Base-by-base conservation (phyloP, 768 basidiomycete genomes). In the Auricularia sp. region DNA sequence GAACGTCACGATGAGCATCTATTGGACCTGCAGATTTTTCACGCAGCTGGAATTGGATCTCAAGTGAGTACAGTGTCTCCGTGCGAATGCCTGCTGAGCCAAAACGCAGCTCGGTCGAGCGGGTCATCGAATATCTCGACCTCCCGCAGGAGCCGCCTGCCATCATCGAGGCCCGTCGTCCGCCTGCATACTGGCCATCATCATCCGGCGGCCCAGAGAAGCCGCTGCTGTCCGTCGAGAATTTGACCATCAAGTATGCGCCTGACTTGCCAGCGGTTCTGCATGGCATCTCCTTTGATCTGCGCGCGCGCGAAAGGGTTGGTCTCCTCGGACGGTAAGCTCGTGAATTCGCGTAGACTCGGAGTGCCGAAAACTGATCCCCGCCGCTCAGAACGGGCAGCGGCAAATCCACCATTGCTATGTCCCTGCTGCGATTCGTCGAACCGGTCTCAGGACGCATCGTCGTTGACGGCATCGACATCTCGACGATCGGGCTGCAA, bases 401-500 rank as follows among this genome's bases (percentile, higher is more conserved):
- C 62, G 72, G 71, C 33, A 72, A 72, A 65, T 65, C 64, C 11
- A 75, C 75, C 0, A 68, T 78, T 18, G 75, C 75, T 3, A 76
- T 77, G 74, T 69, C 71, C 37, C 63, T 80, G 8, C 70, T 80
- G 24, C 71, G 78, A 14, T 80, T 79, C 64, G 69, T 74, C 1
- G 77, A 79, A 51, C 77, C 77, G 0, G 64, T 67, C 36, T 65
- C 65, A 18, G 79, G 79, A 1, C 71, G 67, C 44, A 77, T 80
- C 56, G 42, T 74, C 64, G 69, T 80, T 18, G 78, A 78, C 64
- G 78, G 78, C 11, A 76, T 80, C 61, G 77, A 79, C 68, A 77
- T 78, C 62, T 73, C 75, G 8, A 70, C 69, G 8, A 77, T 80
- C 58, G 78, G 78, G 6, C 70, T 77, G 18, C 72, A 75, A 39